phyloP scores from a whole-genome alignment of 345 rosid species.

The Ricinus communis region DNA sequence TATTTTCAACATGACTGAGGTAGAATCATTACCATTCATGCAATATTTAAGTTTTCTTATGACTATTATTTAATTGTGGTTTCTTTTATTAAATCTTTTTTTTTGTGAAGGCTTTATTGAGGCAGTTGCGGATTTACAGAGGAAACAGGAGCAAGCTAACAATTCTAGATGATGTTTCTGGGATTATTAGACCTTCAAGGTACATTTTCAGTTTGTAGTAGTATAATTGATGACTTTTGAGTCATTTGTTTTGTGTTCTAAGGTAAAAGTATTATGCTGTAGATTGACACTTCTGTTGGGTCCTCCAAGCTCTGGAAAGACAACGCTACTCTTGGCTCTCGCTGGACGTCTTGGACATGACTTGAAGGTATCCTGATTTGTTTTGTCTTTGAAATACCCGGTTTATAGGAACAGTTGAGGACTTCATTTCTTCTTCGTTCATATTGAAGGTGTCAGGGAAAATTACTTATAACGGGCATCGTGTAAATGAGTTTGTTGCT shows the following conservation, averaged over 20 bases:
- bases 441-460: conserved; percentile 66
- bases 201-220: conserved; percentile 21
- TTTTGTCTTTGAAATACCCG: neutral
- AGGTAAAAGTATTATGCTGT: conserved; percentile 15
- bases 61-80: neutral
- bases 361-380: conserved; percentile 59
- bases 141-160: conserved; percentile 77
- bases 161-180: conserved; percentile 69
- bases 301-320: conserved; percentile 99
- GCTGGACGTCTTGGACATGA: conserved; percentile 79
- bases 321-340: conserved; percentile 81
- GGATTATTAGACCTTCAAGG: conserved; percentile 94
- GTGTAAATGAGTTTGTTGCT: conserved; percentile 75
- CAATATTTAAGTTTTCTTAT: neutral
- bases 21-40: conserved; percentile 24
- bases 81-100: neutral
- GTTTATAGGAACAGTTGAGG: neutral
- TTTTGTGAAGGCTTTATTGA: conserved; percentile 57
- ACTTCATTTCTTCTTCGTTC: conserved; percentile 13
- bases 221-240: neutral
- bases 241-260: neutral
- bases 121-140: conserved; percentile 51
- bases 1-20: conserved; percentile 87
- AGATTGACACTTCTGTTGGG: conserved; percentile 92
- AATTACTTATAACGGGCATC: conserved; percentile 78